Evolutionary conservation across 495 filamentous ascomycete genomes (phyloP), one percentile per base, ranked within the genome.

Genomic region (Penicillium lividum): DNA sequence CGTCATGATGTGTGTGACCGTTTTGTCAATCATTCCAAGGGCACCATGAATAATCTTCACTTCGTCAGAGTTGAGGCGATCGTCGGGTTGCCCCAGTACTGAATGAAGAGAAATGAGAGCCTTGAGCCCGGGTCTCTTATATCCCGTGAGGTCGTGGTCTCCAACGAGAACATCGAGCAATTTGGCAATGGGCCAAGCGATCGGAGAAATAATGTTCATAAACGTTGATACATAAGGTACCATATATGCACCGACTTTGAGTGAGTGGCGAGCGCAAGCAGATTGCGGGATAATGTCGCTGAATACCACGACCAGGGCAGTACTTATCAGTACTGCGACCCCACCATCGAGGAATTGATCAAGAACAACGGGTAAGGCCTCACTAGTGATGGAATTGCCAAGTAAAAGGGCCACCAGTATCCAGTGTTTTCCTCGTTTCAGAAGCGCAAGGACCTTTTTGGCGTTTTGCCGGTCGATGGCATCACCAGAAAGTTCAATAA

Each of bases 41-140:
- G 96, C 93, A 16, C 91, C 92, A 60, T 88, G 93, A 65, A 97
- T 96, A 68, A 97, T 97, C 46, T 90, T 96, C 62, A 97, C 93
- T 72, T 97, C 93, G 66, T 97, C 93, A 59, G 93, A 85, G 67
- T 93, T 95, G 31, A 97, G 81, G 42, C 93, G 86, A 66, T 96
- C 89, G 8, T 86, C 88, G 28, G 85, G 86, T 15, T 86, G 84
- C 11, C 93, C 93, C 11, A 97, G 73, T 16, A 86, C 91, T 66
- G 90, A 91, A 76, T 97, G 93, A 4, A 97, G 79, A 0, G 91
- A 93, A 7, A 97, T 93, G 7, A 97, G 73, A 0, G 88, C 90
- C 71, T 90, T 90, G 58, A 96, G 75, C 1, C 91, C 92, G 44
- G 90, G 89, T 69, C 94, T 95, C 73, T 93, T 95, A 82, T 95